Base-by-base conservation (phyloP, 2,329 filamentous ascomycete species). In the Scytalidium sp. region DNA sequence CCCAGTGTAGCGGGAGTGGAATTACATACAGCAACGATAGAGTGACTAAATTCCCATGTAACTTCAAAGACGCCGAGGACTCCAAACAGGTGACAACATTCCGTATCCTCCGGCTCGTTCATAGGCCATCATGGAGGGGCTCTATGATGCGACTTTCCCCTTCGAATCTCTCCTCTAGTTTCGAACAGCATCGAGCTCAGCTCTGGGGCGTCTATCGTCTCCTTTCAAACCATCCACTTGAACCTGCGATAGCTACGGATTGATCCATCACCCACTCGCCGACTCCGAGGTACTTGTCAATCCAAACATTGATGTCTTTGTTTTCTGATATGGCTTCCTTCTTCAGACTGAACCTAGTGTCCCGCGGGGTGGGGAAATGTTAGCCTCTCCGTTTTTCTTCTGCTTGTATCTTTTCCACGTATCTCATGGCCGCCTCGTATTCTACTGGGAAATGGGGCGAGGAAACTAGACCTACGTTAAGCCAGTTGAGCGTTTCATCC, bases 231-330 rank as follows among this genome's bases (percentile, higher is more conserved):
- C 85, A 99, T 52, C 86, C 81, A 66, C 89, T 95, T 44, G 88
- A 86, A 40, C 90, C 88, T 67, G 96, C 89, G 50, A 97, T 82
- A 39, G 92, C 92, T 25, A 97, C 90, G 23, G 91, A 95, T 75
- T 95, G 88, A 70, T 99, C 94, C 91, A 99, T 96, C 57, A 97
- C 88, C 83, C 91, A 96, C 75, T 99, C 94, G 61, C 94, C 94
- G 17, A 97, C 86, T 55, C 90, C 90, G 41, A 97, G 84, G 70
- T 97, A 97, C 68, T 87, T 93, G 65, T 93, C 87, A 59, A 97
- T 83, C 91, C 92, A 97, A 64, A 85, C 86, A 67, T 87, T 86
- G 60, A 94, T 71, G 55, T 92, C 87, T 68, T 90, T 88, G 70
- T 85, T 93, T 51, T 95, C 90, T 67, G 87, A 81, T 64, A 96